phyloP scores from a whole-genome alignment of 1,139 yeast species.

The Saccharomyces hybrid region DNA sequence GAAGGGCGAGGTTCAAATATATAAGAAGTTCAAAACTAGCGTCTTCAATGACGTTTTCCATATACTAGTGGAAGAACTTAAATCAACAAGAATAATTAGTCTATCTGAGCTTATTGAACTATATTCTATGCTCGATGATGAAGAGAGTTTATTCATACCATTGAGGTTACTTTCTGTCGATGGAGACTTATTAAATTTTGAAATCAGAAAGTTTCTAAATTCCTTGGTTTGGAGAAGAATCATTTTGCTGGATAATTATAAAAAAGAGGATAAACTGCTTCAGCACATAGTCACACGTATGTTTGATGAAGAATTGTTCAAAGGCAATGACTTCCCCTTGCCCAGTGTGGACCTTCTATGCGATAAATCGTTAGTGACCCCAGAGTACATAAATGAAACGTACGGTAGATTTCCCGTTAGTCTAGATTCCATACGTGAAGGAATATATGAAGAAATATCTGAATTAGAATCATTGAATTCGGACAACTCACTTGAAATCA shows the following conservation, averaged over 20 bases:
- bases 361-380: slow-evolving; percentile 14
- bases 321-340: slow-evolving; percentile 20
- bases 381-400: slow-evolving; percentile 18
- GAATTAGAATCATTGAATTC: neutral
- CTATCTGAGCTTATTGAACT: slow-evolving; percentile 44
- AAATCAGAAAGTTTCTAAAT: slow-evolving; percentile 27
- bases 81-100: slow-evolving; percentile 16
- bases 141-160: slow-evolving; percentile 36
- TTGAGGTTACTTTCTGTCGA: slow-evolving; percentile 36
- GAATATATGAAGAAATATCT: neutral
- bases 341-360: slow-evolving; percentile 23
- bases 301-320: slow-evolving; percentile 31
- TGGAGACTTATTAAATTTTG: slow-evolving; percentile 27
- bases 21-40: slow-evolving; percentile 10
- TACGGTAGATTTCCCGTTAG: slow-evolving; percentile 19
- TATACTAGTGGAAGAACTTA: slow-evolving; percentile 10
- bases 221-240: slow-evolving; percentile 56
- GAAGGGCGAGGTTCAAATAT: slow-evolving; percentile 19
- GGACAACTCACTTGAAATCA: slow-evolving; percentile 22
- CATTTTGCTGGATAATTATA: slow-evolving; percentile 49
- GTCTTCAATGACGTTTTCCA: slow-evolving; percentile 14
- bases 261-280: slow-evolving; percentile 38
- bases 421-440: slow-evolving; percentile 14
- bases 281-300: slow-evolving; percentile 37
- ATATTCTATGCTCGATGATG: slow-evolving; percentile 44